Evolutionary conservation across 192 early-diverging fungal genomes (phyloP).

Genomic region (Coemansia sp.): DNA sequence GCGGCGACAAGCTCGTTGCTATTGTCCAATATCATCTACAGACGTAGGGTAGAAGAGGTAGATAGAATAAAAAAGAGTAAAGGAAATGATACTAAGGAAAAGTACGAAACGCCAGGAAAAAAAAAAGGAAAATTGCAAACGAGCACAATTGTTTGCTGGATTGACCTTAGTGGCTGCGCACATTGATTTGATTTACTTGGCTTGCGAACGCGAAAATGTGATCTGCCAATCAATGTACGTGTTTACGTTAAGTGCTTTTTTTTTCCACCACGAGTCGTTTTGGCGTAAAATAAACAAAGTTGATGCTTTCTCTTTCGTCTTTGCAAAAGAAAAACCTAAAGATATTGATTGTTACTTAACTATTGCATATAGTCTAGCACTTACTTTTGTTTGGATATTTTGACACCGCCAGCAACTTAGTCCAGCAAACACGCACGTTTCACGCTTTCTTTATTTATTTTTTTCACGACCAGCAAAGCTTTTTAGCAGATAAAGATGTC

Average conservation of each 20-base stretch:
- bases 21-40: neutral
- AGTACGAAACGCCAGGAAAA: slow-evolving; percentile 4
- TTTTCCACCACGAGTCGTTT: neutral
- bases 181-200: neutral
- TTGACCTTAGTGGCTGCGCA: neutral
- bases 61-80: neutral
- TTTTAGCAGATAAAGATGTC: slow-evolving; percentile 20
- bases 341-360: slow-evolving; percentile 4
- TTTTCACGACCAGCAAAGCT: neutral
- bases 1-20: neutral
- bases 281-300: slow-evolving; percentile 7
- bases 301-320: slow-evolving; percentile 2
- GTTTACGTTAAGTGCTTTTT: slow-evolving; percentile 5
- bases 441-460: neutral
- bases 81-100: neutral
- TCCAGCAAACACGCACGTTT: too few relatives aligned
- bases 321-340: neutral
- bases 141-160: neutral
- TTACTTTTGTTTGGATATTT: neutral
- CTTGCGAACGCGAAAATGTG: neutral
- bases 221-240: neutral
- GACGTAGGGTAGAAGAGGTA: neutral
- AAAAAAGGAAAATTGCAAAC: neutral
- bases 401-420: too few relatives aligned
- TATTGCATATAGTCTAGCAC: neutral